Conservation (phyloP, 1,284 basidiomycete species). For the Schizophyllum amplum region DNA sequence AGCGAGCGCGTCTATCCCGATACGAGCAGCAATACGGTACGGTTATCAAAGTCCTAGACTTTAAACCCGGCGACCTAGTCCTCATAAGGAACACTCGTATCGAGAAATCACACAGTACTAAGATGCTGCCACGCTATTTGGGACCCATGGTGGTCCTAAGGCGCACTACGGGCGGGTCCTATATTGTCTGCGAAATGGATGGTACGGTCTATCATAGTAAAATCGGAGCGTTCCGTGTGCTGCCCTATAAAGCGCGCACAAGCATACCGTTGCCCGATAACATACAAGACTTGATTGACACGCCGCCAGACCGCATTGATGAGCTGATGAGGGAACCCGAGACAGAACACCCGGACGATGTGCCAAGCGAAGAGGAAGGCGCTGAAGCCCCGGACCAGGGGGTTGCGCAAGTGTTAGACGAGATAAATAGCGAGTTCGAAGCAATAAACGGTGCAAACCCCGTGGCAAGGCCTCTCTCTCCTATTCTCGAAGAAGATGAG, state of each 20-base stretch:
- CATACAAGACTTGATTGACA: slow-evolving; percentile 11
- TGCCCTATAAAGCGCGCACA: slow-evolving; percentile 23
- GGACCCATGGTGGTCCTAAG: slow-evolving; percentile 28
- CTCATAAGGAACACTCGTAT: too few species aligned
- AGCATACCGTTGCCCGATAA: slow-evolving; percentile 9
- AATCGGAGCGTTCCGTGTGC: slow-evolving; percentile 23
- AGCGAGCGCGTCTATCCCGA: too few species aligned
- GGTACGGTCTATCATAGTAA: slow-evolving; percentile 19
- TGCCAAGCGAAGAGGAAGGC: too few species aligned
- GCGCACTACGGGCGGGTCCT: slow-evolving; percentile 22
- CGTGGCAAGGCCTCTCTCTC: too few species aligned
- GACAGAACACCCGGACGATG: too few species aligned
- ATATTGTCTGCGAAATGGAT: slow-evolving; percentile 25
- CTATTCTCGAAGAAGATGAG: too few species aligned
- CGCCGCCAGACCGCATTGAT: slow-evolving; percentile 1
- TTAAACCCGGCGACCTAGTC: slow-evolving; percentile 25
- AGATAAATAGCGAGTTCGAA: too few species aligned
- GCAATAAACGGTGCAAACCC: too few species aligned
- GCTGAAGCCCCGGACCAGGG: too few species aligned
- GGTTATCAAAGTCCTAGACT: slow-evolving; percentile 24
- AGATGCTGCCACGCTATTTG: slow-evolving; percentile 22
- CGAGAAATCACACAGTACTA: slow-evolving; percentile 26
- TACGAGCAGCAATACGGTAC: slow-evolving; percentile 16
- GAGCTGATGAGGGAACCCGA: too few species aligned
- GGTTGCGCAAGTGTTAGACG: too few species aligned